Conservation (phyloP, 169 alveolate species). For the Sarcocystis neurona region DNA sequence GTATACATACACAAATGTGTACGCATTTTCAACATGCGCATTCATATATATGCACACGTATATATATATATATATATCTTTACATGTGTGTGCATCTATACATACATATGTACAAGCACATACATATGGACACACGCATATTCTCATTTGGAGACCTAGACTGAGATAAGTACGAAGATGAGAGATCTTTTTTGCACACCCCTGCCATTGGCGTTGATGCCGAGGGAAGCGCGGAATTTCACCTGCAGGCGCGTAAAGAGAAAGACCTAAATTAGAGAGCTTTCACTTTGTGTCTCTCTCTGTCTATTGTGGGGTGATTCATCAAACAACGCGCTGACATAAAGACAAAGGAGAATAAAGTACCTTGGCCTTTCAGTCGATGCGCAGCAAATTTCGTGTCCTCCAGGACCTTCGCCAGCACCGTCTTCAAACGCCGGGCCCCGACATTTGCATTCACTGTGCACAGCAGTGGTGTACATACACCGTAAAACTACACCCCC, state of each 20-base stretch:
- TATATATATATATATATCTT: background rate
- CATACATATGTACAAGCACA: background rate
- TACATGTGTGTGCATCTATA: background rate
- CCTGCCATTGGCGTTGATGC: too few relatives aligned
- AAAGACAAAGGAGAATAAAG: background rate
- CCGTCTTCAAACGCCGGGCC: constrained; percentile 60
- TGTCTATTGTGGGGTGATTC: too few relatives aligned
- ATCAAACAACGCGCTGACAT: background rate
- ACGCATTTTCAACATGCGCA: background rate
- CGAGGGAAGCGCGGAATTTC: too few relatives aligned
- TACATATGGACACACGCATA: too few relatives aligned
- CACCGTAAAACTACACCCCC: background rate
- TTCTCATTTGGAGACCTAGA: too few relatives aligned
- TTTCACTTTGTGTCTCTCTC: too few relatives aligned
- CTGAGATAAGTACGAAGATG: too few relatives aligned
- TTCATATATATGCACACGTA: too few relatives aligned
- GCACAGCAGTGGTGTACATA: background rate
- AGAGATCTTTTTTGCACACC: too few relatives aligned
- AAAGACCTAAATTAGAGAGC: too few relatives aligned
- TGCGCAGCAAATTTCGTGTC: constrained; percentile 44
- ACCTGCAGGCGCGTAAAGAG: too few relatives aligned
- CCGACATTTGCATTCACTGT: constrained; percentile 55
- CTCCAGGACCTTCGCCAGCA: constrained; percentile 53
- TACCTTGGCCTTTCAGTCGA: background rate
- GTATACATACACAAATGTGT: background rate